These are phyloP conservation scores for Colletotrichum chlorophyti DNA, from an alignment of 2,329 filamentous ascomycete genomes.

Conservation along the genomic window DNA sequence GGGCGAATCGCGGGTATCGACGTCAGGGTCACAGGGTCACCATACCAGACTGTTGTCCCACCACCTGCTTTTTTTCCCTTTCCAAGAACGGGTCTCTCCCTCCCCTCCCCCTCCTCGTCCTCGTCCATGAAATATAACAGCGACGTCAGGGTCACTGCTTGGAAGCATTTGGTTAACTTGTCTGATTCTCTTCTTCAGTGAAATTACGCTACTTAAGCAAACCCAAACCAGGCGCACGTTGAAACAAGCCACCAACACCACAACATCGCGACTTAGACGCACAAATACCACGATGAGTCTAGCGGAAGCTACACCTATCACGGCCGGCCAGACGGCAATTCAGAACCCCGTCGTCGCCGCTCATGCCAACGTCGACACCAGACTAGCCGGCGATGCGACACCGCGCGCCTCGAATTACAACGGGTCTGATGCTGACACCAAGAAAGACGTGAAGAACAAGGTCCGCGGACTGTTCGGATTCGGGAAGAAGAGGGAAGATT, in stretches of 20 bases:
- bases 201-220: slow-evolving; percentile 12
- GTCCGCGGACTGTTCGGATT: slow-evolving; percentile 67
- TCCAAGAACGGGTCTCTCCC: slow-evolving; percentile 12
- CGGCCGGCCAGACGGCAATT: slow-evolving; percentile 36
- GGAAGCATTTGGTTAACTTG: slow-evolving; percentile 10
- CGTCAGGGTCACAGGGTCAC: slow-evolving; percentile 28
- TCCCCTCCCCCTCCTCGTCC: slow-evolving; percentile 11
- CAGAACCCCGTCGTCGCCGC: slow-evolving; percentile 36
- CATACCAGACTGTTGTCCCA: slow-evolving; percentile 27
- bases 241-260: background rate
- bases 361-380: slow-evolving; percentile 35
- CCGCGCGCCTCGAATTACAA: slow-evolving; percentile 38
- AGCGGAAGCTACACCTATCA: slow-evolving; percentile 32
- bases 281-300: slow-evolving; percentile 35
- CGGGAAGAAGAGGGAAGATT: slow-evolving; percentile 66
- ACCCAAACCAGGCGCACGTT: no score
- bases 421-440: slow-evolving; percentile 46
- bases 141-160: slow-evolving; percentile 21
- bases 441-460: slow-evolving; percentile 60
- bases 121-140: slow-evolving; percentile 26
- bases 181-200: background rate
- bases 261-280: no score
- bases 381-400: slow-evolving; percentile 40
- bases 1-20: slow-evolving; percentile 29
- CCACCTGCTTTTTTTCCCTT: slow-evolving; percentile 30